A percentile compares a stretch with the other conserved stretches of the same genome.
These are phyloP conservation scores for Sanguinoderma infundibulare DNA, from an alignment of 1,284 basidiomycete species.

Conservation along the genomic window DNA sequence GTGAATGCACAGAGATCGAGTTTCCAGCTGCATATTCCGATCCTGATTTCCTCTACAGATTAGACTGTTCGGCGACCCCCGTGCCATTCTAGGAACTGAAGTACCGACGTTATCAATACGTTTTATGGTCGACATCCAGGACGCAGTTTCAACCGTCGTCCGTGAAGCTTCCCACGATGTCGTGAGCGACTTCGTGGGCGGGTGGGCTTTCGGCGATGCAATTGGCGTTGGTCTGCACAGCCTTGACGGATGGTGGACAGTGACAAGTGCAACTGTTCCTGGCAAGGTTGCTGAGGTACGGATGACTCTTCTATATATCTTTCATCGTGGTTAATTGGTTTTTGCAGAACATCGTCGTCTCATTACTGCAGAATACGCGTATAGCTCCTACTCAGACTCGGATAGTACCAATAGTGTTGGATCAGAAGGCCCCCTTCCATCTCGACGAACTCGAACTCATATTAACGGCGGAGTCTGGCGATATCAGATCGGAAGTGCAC, in stretches of 20 bases:
- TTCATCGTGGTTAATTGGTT: neutral
- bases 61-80: slow-evolving; percentile 77
- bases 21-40: neutral
- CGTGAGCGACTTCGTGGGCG: slow-evolving; percentile 66
- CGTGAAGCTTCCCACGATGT: slow-evolving; percentile 57
- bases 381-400: slow-evolving; percentile 67
- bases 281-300: slow-evolving; percentile 16
- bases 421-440: slow-evolving; percentile 38
- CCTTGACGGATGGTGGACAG: slow-evolving; percentile 56
- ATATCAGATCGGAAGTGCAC: slow-evolving; percentile 24
- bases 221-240: slow-evolving; percentile 67
- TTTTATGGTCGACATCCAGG: slow-evolving; percentile 48
- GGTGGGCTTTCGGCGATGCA: slow-evolving; percentile 67
- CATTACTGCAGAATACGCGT: slow-evolving; percentile 41
- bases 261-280: slow-evolving; percentile 32
- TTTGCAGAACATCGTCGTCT: slow-evolving; percentile 29
- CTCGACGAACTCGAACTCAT: slow-evolving; percentile 41
- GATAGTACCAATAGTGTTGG: slow-evolving; percentile 53
- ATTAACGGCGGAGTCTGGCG: slow-evolving; percentile 36
- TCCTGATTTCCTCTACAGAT: slow-evolving; percentile 49
- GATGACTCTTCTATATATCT: neutral
- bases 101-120: slow-evolving; percentile 57
- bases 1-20: too few species aligned
- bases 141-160: slow-evolving; percentile 29
- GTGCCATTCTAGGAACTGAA: slow-evolving; percentile 37